Conservation (phyloP, 805 yeast species). For the Starmera dryadoides region DNA sequence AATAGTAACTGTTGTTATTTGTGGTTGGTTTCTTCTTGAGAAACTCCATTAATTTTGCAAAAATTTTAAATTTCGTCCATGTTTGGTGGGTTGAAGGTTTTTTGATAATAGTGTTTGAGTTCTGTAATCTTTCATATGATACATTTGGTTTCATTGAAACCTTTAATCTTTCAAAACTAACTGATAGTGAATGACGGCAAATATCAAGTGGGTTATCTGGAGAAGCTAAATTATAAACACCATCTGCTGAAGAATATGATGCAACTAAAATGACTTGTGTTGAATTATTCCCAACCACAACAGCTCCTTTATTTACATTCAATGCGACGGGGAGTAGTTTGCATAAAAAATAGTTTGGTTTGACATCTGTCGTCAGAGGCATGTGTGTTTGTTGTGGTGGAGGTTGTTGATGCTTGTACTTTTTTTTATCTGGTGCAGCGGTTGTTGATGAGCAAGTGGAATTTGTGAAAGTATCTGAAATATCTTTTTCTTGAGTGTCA, state of each 20-base stretch:
- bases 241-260: conserved; percentile 48
- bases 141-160: conserved; percentile 65
- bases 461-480: conserved; percentile 6
- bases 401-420: neutral
- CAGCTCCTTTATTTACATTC: conserved; percentile 55
- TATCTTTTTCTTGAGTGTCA: conserved; percentile 7
- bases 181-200: conserved; percentile 38
- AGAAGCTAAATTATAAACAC: conserved; percentile 47
- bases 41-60: conserved; percentile 2
- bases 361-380: too few species aligned
- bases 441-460: conserved; percentile 10
- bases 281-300: conserved; percentile 71
- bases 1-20: conserved; percentile 27
- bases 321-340: conserved; percentile 56
- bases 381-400: too few species aligned
- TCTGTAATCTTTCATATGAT: conserved; percentile 38
- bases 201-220: conserved; percentile 48
- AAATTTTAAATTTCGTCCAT: conserved; percentile 1
- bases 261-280: conserved; percentile 68
- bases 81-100: conserved; percentile 1
- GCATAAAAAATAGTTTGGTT: conserved; percentile 16
- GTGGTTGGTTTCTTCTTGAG: conserved; percentile 3
- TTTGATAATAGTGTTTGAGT: conserved; percentile 1
- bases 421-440: neutral
- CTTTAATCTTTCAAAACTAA: conserved; percentile 45